Conservation (phyloP, 2,329 filamentous ascomycete species). For the Botrytis porri region DNA sequence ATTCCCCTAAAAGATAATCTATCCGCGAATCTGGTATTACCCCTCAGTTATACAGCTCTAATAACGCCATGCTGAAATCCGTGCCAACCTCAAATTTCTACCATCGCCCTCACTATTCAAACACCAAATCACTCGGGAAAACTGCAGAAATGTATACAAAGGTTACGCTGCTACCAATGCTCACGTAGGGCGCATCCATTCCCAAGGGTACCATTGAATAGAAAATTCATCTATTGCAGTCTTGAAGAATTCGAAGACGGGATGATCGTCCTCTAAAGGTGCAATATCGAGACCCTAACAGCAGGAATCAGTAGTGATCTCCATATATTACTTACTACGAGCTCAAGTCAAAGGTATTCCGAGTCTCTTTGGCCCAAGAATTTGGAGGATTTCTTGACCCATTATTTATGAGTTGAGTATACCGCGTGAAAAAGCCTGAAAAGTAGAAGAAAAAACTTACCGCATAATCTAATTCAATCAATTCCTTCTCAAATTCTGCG, state of each 20-base stretch:
- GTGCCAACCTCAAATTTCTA: neutral
- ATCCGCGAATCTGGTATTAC: neutral
- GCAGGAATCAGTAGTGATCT: neutral
- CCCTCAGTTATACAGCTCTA: too few relatives aligned
- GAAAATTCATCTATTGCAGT: conserved; percentile 58
- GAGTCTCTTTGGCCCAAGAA: neutral
- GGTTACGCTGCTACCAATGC: neutral
- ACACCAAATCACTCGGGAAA: neutral
- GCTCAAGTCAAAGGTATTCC: fast-evolving
- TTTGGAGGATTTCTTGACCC: fast-evolving
- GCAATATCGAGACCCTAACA: conserved; percentile 54
- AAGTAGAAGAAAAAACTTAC: conserved; percentile 43
- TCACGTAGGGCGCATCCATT: neutral
- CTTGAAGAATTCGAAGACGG: conserved; percentile 51
- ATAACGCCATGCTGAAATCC: too few relatives aligned
- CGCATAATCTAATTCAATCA: conserved; percentile 73
- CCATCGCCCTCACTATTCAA: neutral
- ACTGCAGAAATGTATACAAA: neutral
- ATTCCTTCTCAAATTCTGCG: conserved; percentile 52
- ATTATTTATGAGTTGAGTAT: too few relatives aligned
- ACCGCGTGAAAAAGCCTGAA: neutral
- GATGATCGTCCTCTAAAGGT: conserved; percentile 46
- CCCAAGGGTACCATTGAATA: neutral
- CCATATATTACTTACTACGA: conserved; percentile 37
- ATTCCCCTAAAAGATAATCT: fast-evolving